Evolutionary conservation across 495 filamentous ascomycete species (phyloP).

Genomic region (Glarea lozoyensis): DNA sequence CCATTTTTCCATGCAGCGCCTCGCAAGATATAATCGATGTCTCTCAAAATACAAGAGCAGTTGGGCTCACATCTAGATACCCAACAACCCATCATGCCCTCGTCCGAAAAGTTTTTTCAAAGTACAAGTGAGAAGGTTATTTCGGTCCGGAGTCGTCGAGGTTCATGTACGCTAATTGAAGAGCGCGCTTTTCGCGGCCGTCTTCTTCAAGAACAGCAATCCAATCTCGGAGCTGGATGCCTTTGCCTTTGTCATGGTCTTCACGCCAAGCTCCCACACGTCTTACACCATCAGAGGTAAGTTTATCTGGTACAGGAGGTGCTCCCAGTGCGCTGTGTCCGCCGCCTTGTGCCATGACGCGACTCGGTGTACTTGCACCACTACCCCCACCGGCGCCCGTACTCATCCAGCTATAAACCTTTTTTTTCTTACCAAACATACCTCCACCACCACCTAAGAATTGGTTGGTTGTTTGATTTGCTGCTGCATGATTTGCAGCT

Average conservation of each 20-base stretch:
- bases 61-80: too few species aligned
- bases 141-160: slow-evolving; percentile 34
- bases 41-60: slow-evolving; percentile 6
- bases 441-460: slow-evolving; percentile 39
- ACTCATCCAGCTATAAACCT: slow-evolving; percentile 56
- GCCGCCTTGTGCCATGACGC: slow-evolving; percentile 21
- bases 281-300: slow-evolving; percentile 30
- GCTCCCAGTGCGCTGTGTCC: slow-evolving; percentile 16
- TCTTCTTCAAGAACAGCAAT: slow-evolving; percentile 54
- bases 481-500: slow-evolving; percentile 41
- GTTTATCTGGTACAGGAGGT: slow-evolving; percentile 20
- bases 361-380: slow-evolving; percentile 36
- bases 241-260: slow-evolving; percentile 48
- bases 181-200: slow-evolving; percentile 41
- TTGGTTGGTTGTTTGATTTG: slow-evolving; percentile 45
- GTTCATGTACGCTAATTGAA: slow-evolving; percentile 44
- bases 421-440: slow-evolving; percentile 42
- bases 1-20: slow-evolving; percentile 18
- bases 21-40: too few species aligned
- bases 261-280: slow-evolving; percentile 55
- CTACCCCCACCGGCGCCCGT: slow-evolving; percentile 27
- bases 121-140: slow-evolving; percentile 10
- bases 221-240: slow-evolving; percentile 65
- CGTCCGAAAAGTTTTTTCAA: too few species aligned
- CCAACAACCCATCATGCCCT: too few species aligned